Evolutionary conservation across 1,139 yeast species (phyloP), one percentile per base, ranked within the genome.

Genomic region (Nakaseomyces uthaithaninus): DNA sequence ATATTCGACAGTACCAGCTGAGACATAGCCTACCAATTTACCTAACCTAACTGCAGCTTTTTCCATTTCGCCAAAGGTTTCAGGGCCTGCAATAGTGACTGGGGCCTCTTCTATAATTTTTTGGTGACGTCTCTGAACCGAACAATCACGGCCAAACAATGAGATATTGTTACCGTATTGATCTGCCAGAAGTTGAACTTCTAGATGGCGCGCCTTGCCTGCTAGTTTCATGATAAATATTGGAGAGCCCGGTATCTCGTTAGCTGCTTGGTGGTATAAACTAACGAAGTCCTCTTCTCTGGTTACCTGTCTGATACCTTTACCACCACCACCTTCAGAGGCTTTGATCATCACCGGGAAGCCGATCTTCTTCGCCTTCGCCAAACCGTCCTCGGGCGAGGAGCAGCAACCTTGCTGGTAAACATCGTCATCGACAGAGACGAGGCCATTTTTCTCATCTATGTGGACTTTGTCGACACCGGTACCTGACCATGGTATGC

Each of bases 401-500:
- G 70, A 66, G 60, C 89, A 85, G 66, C 97, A 89, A 53, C 98
- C 97, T 65, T 83, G 71, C 49, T 79, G 75, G 61, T 93, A 91
- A 31, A 83, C 73, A 3, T 73, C 80, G 39, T 85, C 95, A 41
- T 80, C 71, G 41, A 91, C 98, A 27, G 95, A 84, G 27, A 91
- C 98, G 50, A 91, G 72, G 48, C 83, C 81, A 26, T 93, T 75
- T 30, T 62, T 57, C 25, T 66, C 55, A 60, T 91, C 95, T 38
- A 85, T 64, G 23, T 62, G 56, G 43, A 91, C 98, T 44, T 81
- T 73, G 49, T 80, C 86, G 40, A 91, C 94, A 52, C 97, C 97
- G 24, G 96, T 84, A 63, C 98, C 98, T 11, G 96, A 87, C 98
- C 98, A 91, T 47, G 98, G 97, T 56, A 91, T 91, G 73, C 97